A percentile compares a stretch with the other conserved stretches of the same genome.
These are phyloP conservation scores for Boeremia lycopersici DNA, from an alignment of 2,329 filamentous ascomycete genomes.

Conservation along the genomic window DNA sequence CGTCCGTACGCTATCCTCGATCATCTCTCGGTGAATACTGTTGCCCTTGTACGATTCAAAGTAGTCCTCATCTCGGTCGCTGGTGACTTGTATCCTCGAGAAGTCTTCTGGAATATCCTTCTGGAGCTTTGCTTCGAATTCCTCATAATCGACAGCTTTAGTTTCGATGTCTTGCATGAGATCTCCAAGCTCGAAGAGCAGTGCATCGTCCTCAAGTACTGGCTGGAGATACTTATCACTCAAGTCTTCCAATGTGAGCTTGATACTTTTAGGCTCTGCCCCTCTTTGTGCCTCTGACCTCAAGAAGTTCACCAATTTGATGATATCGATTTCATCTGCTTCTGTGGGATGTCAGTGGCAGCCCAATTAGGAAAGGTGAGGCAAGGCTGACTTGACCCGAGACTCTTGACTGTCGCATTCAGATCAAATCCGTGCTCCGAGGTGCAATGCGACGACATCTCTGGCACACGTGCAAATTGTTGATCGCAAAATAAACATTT, in stretches of 20 bases:
- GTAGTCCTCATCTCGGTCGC: slow-evolving; percentile 64
- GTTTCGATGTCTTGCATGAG: slow-evolving; percentile 52
- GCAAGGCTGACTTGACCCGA: slow-evolving; percentile 35
- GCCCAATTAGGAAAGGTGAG: slow-evolving; percentile 24
- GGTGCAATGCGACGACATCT: slow-evolving; percentile 38
- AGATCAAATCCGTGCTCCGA: slow-evolving; percentile 38
- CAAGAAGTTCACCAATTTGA: slow-evolving; percentile 56
- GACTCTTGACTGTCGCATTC: slow-evolving; percentile 31
- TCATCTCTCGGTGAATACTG: slow-evolving; percentile 96
- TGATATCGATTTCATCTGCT: slow-evolving; percentile 41
- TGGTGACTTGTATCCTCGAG: slow-evolving; percentile 35
- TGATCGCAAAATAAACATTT: slow-evolving; percentile 46
- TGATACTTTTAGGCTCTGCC: slow-evolving; percentile 50
- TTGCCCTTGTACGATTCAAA: slow-evolving; percentile 65
- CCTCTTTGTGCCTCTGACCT: slow-evolving; percentile 50
- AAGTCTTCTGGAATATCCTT: slow-evolving; percentile 47
- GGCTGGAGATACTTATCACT: slow-evolving; percentile 84
- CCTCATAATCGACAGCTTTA: slow-evolving; percentile 40
- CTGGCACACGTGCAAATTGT: slow-evolving; percentile 34
- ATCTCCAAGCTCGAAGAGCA: slow-evolving; percentile 88
- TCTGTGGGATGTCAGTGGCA: slow-evolving; percentile 29
- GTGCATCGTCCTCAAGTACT: slow-evolving; percentile 83
- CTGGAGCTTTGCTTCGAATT: slow-evolving; percentile 48
- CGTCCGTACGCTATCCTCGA: slow-evolving; percentile 87
- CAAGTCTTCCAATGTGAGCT: slow-evolving; percentile 66